Evolutionary conservation across 371 early-diverging fungal genomes (phyloP).

Genomic region (Conidiobolus incongruus): DNA sequence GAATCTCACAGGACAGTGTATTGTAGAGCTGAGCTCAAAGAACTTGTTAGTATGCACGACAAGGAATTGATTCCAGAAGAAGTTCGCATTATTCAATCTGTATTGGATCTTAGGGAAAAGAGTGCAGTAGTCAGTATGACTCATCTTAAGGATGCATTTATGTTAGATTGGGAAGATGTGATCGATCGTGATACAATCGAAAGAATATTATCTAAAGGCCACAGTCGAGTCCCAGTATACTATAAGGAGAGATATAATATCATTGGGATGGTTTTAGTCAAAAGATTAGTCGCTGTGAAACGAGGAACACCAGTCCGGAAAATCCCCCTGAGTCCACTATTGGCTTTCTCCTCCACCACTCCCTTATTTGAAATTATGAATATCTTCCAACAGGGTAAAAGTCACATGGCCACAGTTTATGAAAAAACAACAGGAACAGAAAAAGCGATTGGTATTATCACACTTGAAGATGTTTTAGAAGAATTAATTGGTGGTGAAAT

Average conservation of each 20-base stretch:
- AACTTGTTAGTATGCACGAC: slow-evolving; percentile 67
- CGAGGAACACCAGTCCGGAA: slow-evolving; percentile 43
- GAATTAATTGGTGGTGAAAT: slow-evolving; percentile 88
- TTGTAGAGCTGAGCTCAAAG: slow-evolving; percentile 59
- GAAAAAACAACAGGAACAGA: slow-evolving; percentile 16
- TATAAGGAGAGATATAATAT: slow-evolving; percentile 33
- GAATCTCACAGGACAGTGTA: slow-evolving; percentile 61
- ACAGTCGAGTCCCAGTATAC: slow-evolving; percentile 75
- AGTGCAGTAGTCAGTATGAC: slow-evolving; percentile 71
- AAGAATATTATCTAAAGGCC: slow-evolving; percentile 60
- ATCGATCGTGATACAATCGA: slow-evolving; percentile 26
- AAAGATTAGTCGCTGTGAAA: slow-evolving; percentile 59
- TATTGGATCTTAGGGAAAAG: slow-evolving; percentile 71
- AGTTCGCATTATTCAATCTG: slow-evolving; percentile 75
- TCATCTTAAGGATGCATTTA: slow-evolving; percentile 55
- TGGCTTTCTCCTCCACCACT: slow-evolving; percentile 24
- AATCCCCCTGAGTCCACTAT: slow-evolving; percentile 43
- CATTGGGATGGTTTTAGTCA: slow-evolving; percentile 75
- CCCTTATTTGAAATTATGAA: slow-evolving; percentile 18
- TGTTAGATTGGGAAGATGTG: slow-evolving; percentile 37
- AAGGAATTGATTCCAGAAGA: slow-evolving; percentile 67
- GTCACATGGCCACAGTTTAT: slow-evolving; percentile 54
- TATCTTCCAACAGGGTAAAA: slow-evolving; percentile 30
- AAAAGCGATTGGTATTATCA: slow-evolving; percentile 70
- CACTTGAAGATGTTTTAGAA: slow-evolving; percentile 92